A percentile compares a stretch with the other conserved stretches of the same genome.
Evolutionary conservation across 192 early-diverging fungal species (phyloP).

Genomic region (Kickxella alabastrina): DNA sequence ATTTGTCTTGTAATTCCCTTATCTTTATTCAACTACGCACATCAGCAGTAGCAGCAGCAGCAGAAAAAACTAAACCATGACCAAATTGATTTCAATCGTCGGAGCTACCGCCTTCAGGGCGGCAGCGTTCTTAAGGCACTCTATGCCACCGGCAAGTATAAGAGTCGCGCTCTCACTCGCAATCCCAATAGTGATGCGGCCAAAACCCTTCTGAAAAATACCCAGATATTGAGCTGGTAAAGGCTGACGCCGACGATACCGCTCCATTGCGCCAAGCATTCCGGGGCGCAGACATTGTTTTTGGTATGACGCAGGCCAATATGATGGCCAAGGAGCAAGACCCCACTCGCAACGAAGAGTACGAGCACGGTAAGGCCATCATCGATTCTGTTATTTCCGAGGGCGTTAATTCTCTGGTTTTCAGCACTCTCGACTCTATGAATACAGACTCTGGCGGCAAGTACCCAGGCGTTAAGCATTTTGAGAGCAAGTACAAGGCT

Average conservation of each 20-base stretch:
- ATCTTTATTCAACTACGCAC: no score
- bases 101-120: constrained; percentile 41
- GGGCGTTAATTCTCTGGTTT: constrained; percentile 18
- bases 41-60: no score
- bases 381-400: constrained; percentile 30
- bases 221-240: constrained; percentile 23
- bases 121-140: constrained; percentile 37
- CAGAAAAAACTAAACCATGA: no score
- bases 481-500: constrained; percentile 32
- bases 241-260: constrained; percentile 16
- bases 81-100: constrained; percentile 21
- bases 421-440: constrained; percentile 22
- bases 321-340: no score
- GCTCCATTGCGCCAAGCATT: constrained; percentile 24
- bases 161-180: constrained; percentile 26
- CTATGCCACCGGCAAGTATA: constrained; percentile 22
- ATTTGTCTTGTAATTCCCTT: no score
- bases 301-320: constrained; percentile 34
- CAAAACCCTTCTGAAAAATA: constrained; percentile 13
- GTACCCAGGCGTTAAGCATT: constrained; percentile 14
- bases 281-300: constrained; percentile 18
- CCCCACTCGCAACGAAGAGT: constrained; percentile 23
- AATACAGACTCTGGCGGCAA: constrained; percentile 17
- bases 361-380: constrained; percentile 24
- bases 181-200: constrained; percentile 11